Conservation (phyloP, 2,329 filamentous ascomycete species). For the Fusarium sp. region DNA sequence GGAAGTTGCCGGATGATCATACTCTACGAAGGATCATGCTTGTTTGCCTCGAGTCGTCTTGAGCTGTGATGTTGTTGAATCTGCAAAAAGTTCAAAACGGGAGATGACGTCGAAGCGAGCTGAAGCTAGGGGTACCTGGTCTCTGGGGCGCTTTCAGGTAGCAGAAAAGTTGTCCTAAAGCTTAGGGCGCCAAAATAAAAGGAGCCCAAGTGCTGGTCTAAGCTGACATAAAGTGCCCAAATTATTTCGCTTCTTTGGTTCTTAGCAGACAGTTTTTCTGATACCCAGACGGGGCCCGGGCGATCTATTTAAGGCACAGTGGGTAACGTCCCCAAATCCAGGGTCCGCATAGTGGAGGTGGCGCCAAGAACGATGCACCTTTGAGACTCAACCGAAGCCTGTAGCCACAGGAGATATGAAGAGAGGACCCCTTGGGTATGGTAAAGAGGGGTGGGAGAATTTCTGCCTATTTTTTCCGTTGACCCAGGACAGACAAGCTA, state of each 20-base stretch:
- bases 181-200: not conserved
- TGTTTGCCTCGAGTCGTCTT: not conserved
- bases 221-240: not conserved
- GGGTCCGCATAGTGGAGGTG: conserved; percentile 39
- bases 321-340: conserved; percentile 36
- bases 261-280: not conserved
- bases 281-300: not conserved
- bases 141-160: not conserved
- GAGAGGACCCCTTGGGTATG: not conserved
- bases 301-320: conserved; percentile 39
- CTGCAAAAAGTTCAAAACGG: conserved; percentile 1
- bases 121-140: conserved; percentile 27
- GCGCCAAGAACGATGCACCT: conserved; percentile 37
- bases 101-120: conserved; percentile 36
- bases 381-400: conserved; percentile 13
- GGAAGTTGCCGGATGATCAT: conserved; percentile 78
- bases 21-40: conserved; percentile 42
- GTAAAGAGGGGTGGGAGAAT: not conserved
- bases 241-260: not conserved
- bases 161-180: not conserved
- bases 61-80: conserved; percentile 17
- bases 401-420: conserved; percentile 13
- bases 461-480: not conserved
- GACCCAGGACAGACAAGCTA: not conserved
- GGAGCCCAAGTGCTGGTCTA: not conserved